Base-by-base conservation (phyloP, 2,329 filamentous ascomycete species). In the Trichoderma harzianum region DNA sequence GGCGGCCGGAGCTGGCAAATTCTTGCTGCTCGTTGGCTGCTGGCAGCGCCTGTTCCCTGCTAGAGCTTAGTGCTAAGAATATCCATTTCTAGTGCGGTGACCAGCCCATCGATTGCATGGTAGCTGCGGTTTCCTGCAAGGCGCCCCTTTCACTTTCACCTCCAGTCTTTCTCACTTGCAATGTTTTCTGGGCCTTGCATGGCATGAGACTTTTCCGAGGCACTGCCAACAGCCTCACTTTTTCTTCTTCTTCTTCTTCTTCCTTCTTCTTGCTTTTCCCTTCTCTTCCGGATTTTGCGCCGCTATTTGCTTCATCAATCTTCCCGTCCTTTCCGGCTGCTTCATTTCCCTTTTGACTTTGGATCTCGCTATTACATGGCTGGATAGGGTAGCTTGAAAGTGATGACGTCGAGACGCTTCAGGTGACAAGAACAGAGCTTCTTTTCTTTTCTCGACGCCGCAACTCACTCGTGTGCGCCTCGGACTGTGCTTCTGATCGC, bases 351-450 rank as follows among this genome's bases (percentile, higher is more conserved):
- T 57, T 26, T 64, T n/a, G 3, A 43, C 39, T 43, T 43, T 43
- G 39, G 16, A n/a, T 43, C 39, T 16, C 26, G 21, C 8, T 39
- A 10, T 43, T 43, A 32, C 57, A 34, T 10, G 53, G 36, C 67
- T 47, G 58, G 30, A 60, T 60, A 60, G 57, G 57, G 53, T 43
- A 34, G 57, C 67, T 62, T 32, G 57, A 34, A 43, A 66, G 67
- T 53, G 21, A 69, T 69, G 67, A 69, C 67, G 67, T 69, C 67
- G 67, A 47, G 34, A 51, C 61, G 18, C 21, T 24, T 18, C 58
- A 63, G 58, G 68, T 70, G 68, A 70, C 58, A 47, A 32, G 47
- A 53, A 21, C 47, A 39, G 36, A 39, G 51, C 61, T 60, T 71
- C 61, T 28, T 62, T 39, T 39, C 16, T 5, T n/a, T 39, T 43